Evolutionary conservation across 352 stramenopile genomes (phyloP), one percentile per base, ranked within the genome.

Genomic region (Phytophthora pistaciae): DNA sequence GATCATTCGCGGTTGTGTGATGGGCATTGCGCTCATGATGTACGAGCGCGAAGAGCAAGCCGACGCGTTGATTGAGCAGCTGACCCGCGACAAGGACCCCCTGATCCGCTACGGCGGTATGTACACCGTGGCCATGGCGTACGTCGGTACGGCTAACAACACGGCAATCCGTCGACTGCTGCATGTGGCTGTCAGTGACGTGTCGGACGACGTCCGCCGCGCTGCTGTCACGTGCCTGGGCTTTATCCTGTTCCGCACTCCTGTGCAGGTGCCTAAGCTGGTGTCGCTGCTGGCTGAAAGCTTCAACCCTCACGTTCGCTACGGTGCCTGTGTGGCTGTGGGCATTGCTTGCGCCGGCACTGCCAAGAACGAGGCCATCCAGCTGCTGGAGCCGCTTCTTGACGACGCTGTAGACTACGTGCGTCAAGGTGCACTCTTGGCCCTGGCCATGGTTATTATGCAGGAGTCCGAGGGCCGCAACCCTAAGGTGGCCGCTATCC

Each of bases 301-400:
- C 70, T 99, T 99, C 84, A 99, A 99, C 84, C 97, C 98, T 42
- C 98, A 99, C 84, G 98, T 99, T 33, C 95, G 98, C 50, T 99
- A 99, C 80, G 98, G 98, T 13, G 97, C 98, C 64, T 99, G 97
- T 81, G 98, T 99, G 64, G 98, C 98, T 2, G 96, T 99, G 8
- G 98, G 97, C 40, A 99, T 99, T 77, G 97, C 98, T 18, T 99
- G 98, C 80, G 95, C 98, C 31, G 97, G 97, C 53, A 98, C 97
- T 8, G 97, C 95, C n/a, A 97, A 99, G 82, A 88, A 97, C 59
- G 97, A 99, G 78, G 98, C 97, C 42, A 95, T 99, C 61, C 92
- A 98, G 42, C 82, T 99, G 60, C 82, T 99, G 20, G 95, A 99
- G 75, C 98, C 98, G 13, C 97, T 99, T 75, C 83, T 99, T 29